Conservation (phyloP, 2,329 filamentous ascomycete genomes). For the Neonectria neomacrospora region DNA sequence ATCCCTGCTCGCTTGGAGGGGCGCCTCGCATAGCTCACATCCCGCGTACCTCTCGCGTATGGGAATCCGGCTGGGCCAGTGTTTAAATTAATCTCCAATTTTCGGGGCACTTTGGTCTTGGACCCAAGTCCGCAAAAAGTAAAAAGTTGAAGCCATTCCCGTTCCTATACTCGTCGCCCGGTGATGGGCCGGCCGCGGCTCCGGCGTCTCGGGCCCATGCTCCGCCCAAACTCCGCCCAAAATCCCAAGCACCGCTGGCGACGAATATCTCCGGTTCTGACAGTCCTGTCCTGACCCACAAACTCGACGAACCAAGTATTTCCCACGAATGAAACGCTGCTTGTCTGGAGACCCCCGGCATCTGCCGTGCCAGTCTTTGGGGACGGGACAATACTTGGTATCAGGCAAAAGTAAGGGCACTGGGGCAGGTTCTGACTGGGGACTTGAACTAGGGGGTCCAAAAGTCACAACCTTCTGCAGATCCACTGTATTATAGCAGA, state of each 20-base stretch:
- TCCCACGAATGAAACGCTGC: constrained; percentile 24
- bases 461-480: no score
- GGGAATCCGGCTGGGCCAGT: background rate
- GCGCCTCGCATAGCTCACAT: background rate
- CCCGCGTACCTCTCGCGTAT: background rate
- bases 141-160: constrained; percentile 9
- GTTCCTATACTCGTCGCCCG: constrained; percentile 19
- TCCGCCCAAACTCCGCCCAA: constrained; percentile 20
- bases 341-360: background rate
- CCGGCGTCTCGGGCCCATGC: constrained; percentile 26
- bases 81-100: background rate
- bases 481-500: no score
- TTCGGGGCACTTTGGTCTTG: background rate
- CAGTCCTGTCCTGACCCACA: constrained; percentile 8
- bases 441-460: no score
- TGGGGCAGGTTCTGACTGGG: no score
- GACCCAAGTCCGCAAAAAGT: background rate
- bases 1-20: background rate
- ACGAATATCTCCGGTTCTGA: constrained; percentile 20
- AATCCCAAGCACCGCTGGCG: constrained; percentile 5
- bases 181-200: constrained; percentile 10
- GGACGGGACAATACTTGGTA: constrained; percentile 25
- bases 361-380: background rate
- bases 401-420: no score
- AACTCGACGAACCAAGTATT: constrained; percentile 15